A percentile compares a stretch with the other conserved stretches of the same genome.
These are phyloP conservation scores for Celoporthe dispersa DNA, from an alignment of 2,329 filamentous ascomycete species.

Conservation along the genomic window DNA sequence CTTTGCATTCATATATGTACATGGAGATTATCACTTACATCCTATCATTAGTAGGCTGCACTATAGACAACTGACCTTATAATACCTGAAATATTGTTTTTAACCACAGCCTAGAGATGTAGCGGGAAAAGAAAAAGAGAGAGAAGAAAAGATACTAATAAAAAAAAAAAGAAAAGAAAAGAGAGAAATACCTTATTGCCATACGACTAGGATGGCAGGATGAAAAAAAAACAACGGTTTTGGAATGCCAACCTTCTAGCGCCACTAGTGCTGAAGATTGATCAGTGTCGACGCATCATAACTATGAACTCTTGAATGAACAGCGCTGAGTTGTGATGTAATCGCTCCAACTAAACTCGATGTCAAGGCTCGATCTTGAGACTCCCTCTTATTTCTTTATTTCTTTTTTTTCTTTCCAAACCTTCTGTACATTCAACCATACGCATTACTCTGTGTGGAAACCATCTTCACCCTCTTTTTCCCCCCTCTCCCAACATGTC, in stretches of 20 bases:
- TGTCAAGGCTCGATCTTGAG: neutral
- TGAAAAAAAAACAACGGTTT: neutral
- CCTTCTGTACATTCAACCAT: no score
- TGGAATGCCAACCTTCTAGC: neutral
- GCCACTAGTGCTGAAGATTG: neutral
- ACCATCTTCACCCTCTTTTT: neutral
- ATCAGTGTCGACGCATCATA: neutral
- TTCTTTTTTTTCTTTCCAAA: neutral
- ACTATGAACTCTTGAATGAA: neutral
- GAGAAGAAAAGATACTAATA: no score
- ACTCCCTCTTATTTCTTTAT: neutral
- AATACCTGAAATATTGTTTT: no score
- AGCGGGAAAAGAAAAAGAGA: no score
- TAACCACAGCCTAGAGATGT: no score
- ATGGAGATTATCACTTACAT: no score
- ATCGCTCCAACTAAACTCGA: neutral
- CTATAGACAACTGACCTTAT: no score
- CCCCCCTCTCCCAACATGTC: slow-evolving; percentile 3
- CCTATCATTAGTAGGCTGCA: no score
- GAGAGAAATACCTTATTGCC: no score
- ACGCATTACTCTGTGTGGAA: no score
- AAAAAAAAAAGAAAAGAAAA: no score
- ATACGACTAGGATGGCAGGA: neutral
- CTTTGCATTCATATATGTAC: no score
- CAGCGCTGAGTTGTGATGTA: neutral